phyloP scores from a whole-genome alignment of 257 asterid species.

The Penstemon davidsonii region DNA sequence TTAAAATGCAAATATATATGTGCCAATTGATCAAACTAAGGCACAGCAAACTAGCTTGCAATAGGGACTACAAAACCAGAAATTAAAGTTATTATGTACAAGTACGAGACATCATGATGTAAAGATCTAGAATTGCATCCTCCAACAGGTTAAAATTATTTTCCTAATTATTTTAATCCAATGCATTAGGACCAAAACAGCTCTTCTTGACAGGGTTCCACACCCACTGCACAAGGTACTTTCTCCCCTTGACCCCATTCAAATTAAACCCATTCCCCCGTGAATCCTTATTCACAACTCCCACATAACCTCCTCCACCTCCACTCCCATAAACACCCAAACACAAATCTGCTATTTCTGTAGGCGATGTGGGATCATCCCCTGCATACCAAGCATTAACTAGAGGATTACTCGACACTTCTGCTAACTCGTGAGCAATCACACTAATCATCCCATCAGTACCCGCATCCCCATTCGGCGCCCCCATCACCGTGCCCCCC shows the following conservation, averaged over 20 bases:
- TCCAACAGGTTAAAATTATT: too few species aligned
- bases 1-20: background rate
- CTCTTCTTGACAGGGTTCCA: conserved; percentile 61
- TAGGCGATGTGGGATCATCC: conserved; percentile 66
- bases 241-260: conserved; percentile 69
- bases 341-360: conserved; percentile 75
- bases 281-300: conserved; percentile 53
- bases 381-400: conserved; percentile 83
- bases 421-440: conserved; percentile 80
- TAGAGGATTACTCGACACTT: conserved; percentile 67
- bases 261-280: conserved; percentile 61
- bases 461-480: conserved; percentile 69
- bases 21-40: conserved; percentile 4
- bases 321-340: conserved; percentile 74
- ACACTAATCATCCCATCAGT: conserved; percentile 84
- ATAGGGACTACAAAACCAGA: background rate
- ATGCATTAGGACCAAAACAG: conserved; percentile 75
- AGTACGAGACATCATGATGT: too few species aligned
- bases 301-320: conserved; percentile 69
- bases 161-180: conserved; percentile 35
- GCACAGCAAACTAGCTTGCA: background rate
- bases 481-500: conserved; percentile 37
- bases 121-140: too few species aligned
- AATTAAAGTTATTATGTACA: background rate
- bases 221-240: conserved; percentile 81